phyloP scores from a whole-genome alignment of 192 early-diverging fungal genomes.

The Rhizophagus clarus region DNA sequence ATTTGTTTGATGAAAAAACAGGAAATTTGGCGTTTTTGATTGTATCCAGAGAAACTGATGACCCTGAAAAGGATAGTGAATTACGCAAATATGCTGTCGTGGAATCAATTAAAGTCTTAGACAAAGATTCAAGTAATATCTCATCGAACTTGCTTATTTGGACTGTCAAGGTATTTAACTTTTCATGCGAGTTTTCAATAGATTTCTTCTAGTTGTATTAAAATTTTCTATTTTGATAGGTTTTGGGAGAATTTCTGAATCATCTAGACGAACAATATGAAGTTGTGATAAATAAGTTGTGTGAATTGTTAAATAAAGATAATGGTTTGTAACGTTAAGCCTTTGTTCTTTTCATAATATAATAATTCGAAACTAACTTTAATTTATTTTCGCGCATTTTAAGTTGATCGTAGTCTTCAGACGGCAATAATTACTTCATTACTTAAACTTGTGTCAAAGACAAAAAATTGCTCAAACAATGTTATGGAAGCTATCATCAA shows the following conservation, averaged over 20 bases:
- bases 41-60: not conserved
- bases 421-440: not conserved
- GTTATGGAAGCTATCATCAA: conserved; percentile 1
- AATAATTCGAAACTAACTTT: not conserved
- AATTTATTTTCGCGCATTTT: not conserved
- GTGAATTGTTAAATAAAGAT: conserved; percentile 3
- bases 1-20: conserved; percentile 1
- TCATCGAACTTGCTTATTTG: not conserved
- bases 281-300: not conserved
- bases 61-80: not conserved
- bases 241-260: not conserved
- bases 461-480: conserved; percentile 12
- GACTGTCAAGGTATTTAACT: not conserved
- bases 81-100: conserved; percentile 2
- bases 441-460: conserved; percentile 21
- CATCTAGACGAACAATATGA: not conserved
- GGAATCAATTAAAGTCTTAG: conserved; percentile 7
- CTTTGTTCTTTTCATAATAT: not conserved
- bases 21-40: not conserved
- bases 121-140: not conserved
- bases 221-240: not conserved
- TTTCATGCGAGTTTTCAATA: not conserved
- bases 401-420: not conserved
- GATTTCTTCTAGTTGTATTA: not conserved
- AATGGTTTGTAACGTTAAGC: not conserved